Base-by-base conservation (phyloP, 179 eudicot species). In the Corrigiola litoralis region DNA sequence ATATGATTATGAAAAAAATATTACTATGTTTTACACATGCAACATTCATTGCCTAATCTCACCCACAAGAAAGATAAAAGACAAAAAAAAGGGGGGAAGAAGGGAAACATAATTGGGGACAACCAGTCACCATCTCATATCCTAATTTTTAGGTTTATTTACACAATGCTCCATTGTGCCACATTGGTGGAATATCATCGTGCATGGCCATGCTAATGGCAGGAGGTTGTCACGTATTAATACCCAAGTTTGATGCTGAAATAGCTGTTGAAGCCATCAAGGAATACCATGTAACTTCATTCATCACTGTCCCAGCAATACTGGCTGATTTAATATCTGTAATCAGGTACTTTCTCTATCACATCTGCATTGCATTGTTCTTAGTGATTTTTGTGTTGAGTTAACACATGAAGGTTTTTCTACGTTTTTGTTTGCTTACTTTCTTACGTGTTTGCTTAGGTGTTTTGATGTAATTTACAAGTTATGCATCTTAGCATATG, bases 151-250 rank as follows among this genome's bases (percentile, higher is more conserved):
- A 92, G 98, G 81, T 90, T 18, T 94, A 90, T 79, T 37, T 94
- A 71, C 97, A 94, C 76, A 94, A 88, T n/a, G 94, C 89, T 62
- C 97, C 99, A 50, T 45, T 94, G 70, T 90, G 97, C 79, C 99
- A 94, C 72, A 90, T 94, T 51, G 99, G 99, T 55, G 99, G 95
- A 49, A 77, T 94, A 77, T 94, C 99, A 37, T 94, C 99, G 2
- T 91, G 91, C 68, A 28, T 94, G 74, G 84, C 99, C 59, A 69
- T 87, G 81, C 73, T 94, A 68, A 86, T 90, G 97, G 94, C 69
- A 18, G 99, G 99, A 58, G 94, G 91, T 33, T 84, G 94, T 68
- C 99, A 94, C 73, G 82, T 94, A 44, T 67, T 87, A 29, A 67
- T 82, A 27, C 91, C 99, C 56, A 94, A 88, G 81, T 94, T 94